Conservation (phyloP, 306 rosid genomes). For the Boehmeria nivea region DNA sequence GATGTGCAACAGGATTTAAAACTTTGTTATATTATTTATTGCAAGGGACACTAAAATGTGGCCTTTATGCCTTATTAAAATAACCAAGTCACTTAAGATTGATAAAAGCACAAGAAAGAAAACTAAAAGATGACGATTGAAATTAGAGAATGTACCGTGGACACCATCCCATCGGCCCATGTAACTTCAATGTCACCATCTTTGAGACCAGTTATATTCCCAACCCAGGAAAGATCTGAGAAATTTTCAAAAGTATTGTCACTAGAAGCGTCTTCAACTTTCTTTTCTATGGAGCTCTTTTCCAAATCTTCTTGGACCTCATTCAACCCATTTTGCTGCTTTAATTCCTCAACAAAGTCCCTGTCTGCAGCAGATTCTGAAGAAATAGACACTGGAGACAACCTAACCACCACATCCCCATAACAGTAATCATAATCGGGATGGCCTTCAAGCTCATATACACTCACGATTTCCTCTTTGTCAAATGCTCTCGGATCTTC, state of each 20-base stretch:
- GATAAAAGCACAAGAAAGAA: constrained; percentile 1
- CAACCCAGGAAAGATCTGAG: constrained; percentile 95
- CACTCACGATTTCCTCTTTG: constrained; percentile 87
- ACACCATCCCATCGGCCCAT: constrained; percentile 99
- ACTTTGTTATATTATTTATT: neutral
- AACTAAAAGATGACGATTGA: constrained; percentile 8
- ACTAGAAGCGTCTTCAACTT: constrained; percentile 36
- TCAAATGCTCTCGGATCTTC: constrained; percentile 91
- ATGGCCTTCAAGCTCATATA: constrained; percentile 95
- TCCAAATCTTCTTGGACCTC: constrained; percentile 27
- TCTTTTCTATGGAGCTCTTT: constrained; percentile 25
- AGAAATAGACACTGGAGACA: constrained; percentile 60
- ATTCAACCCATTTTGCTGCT: constrained; percentile 36
- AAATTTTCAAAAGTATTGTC: constrained; percentile 42
- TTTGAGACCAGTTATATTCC: constrained; percentile 86
- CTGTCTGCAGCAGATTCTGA: constrained; percentile 36
- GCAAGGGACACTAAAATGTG: too few species aligned
- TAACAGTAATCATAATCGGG: constrained; percentile 95
- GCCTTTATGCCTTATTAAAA: too few species aligned
- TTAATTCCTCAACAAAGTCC: constrained; percentile 41
- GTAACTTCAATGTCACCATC: constrained; percentile 96
- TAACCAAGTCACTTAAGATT: neutral
- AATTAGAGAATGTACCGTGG: constrained; percentile 58
- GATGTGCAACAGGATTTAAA: constrained; percentile 1
- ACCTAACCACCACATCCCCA: constrained; percentile 93